A percentile compares a stretch with the other conserved stretches of the same genome.
Conservation (phyloP, 208 protist genomes). For the Acanthamoeba quina region DNA sequence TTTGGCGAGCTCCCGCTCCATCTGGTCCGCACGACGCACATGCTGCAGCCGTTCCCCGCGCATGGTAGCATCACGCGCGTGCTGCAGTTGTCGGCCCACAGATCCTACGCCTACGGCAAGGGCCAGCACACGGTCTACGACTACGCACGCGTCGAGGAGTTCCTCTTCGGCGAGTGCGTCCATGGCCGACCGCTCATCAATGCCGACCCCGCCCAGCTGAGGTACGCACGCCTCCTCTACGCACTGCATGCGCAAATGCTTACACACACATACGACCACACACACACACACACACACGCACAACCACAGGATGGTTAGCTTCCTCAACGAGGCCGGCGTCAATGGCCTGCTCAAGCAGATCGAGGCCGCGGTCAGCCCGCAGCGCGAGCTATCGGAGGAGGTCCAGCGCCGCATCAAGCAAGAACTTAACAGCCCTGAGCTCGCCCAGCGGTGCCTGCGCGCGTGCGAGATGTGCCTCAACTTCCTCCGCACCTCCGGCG, state of each 20-base stretch:
- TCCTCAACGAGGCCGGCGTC: constrained; percentile 11
- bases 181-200: constrained; percentile 16
- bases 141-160: constrained; percentile 26
- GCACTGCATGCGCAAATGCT: no score
- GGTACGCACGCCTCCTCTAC: no score
- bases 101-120: background rate
- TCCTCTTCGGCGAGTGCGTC: constrained; percentile 3
- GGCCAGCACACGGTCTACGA: background rate
- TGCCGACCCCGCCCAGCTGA: background rate
- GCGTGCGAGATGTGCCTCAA: constrained; percentile 12
- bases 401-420: background rate
- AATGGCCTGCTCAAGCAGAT: constrained; percentile 31
- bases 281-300: no score
- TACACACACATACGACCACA: no score
- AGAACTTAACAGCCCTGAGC: background rate
- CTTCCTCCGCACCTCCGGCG: constrained; percentile 23
- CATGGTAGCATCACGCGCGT: background rate
- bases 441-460: constrained; percentile 29
- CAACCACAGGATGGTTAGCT: constrained; percentile 8
- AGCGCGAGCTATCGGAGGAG: constrained; percentile 12
- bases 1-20: constrained; percentile 19
- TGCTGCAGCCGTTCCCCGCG: constrained; percentile 9
- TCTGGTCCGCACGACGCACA: constrained; percentile 3
- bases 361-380: background rate
- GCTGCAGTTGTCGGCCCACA: background rate